Evolutionary conservation across 495 filamentous ascomycete genomes (phyloP).

Genomic region (Amniculicola lignicola): DNA sequence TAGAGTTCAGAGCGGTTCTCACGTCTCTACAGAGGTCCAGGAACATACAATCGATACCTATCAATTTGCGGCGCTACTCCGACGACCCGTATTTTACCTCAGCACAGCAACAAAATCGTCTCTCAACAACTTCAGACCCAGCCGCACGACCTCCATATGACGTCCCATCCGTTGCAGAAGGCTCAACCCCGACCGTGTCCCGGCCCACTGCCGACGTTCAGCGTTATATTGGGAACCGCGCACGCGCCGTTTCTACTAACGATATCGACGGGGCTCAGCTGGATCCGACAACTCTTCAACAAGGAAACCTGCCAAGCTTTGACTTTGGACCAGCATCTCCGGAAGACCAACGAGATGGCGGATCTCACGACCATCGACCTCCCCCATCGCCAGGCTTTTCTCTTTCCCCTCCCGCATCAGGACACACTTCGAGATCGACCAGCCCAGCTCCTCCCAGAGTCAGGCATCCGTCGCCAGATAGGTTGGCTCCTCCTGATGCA

Average conservation of each 20-base stretch:
- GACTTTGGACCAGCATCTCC: conserved; percentile 31
- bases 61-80: conserved; percentile 69
- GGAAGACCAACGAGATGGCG: conserved; percentile 19
- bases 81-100: conserved; percentile 54
- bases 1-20: conserved; percentile 91
- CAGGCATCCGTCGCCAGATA: conserved; percentile 9
- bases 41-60: conserved; percentile 64
- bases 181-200: conserved; percentile 26
- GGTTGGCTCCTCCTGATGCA: conserved; percentile 23
- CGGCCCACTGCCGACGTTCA: conserved; percentile 39
- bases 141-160: conserved; percentile 36
- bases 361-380: background rate
- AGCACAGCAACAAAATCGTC: conserved; percentile 49
- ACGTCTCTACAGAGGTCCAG: conserved; percentile 74
- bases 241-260: conserved; percentile 66
- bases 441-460: conserved; percentile 30
- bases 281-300: conserved; percentile 26
- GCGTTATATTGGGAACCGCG: conserved; percentile 40
- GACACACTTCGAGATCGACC: conserved; percentile 27
- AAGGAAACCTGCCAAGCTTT: conserved; percentile 31
- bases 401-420: conserved; percentile 44
- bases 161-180: conserved; percentile 31
- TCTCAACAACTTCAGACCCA: conserved; percentile 52
- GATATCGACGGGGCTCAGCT: conserved; percentile 44
- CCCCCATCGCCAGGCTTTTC: conserved; percentile 33